Percentiles rank a stretch among this genome's conserved stretches.
Evolutionary conservation across 129 eudicot genomes (phyloP).

Genomic region (Centrapalus pauciflorus): DNA sequence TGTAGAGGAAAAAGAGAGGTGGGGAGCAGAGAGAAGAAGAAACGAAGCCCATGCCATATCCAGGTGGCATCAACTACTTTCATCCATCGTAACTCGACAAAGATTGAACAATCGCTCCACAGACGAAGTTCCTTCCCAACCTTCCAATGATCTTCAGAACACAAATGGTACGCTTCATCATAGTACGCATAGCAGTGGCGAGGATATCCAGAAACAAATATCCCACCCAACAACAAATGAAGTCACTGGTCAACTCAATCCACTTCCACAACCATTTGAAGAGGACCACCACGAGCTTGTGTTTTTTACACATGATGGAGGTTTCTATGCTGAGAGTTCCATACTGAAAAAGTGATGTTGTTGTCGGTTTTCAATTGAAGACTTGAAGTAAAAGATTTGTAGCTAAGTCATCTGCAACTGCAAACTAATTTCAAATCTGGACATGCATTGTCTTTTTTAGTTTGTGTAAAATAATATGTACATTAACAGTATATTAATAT

Average conservation of each 20-base stretch:
- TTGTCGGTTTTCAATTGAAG: constrained; percentile 76
- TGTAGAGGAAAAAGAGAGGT: constrained; percentile 69
- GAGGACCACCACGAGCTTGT: constrained; percentile 72
- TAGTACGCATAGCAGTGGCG: neutral
- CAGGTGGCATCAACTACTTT: constrained; percentile 94
- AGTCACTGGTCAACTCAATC: constrained; percentile 11
- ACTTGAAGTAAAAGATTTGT: constrained; percentile 74
- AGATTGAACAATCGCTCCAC: constrained; percentile 58
- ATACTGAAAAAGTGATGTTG: constrained; percentile 50
- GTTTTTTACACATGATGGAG: constrained; percentile 46
- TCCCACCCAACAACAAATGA: constrained; percentile 21
- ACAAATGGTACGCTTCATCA: constrained; percentile 4
- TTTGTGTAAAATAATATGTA: too few species aligned
- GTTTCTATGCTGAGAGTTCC: constrained; percentile 34
- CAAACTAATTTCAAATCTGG: too few species aligned
- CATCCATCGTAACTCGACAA: constrained; percentile 82
- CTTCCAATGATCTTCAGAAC: constrained; percentile 8
- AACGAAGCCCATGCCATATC: constrained; percentile 67
- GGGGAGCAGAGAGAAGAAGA: constrained; percentile 65
- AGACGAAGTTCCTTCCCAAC: constrained; percentile 27
- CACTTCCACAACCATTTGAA: neutral
- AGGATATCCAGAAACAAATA: constrained; percentile 14
- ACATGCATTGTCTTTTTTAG: too few species aligned
- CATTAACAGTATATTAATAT: too few species aligned
- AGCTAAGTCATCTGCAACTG: constrained; percentile 23